These are phyloP conservation scores for Leucoagaricus sp. DNA, from an alignment of 1,284 basidiomycete species.

Conservation along the genomic window DNA sequence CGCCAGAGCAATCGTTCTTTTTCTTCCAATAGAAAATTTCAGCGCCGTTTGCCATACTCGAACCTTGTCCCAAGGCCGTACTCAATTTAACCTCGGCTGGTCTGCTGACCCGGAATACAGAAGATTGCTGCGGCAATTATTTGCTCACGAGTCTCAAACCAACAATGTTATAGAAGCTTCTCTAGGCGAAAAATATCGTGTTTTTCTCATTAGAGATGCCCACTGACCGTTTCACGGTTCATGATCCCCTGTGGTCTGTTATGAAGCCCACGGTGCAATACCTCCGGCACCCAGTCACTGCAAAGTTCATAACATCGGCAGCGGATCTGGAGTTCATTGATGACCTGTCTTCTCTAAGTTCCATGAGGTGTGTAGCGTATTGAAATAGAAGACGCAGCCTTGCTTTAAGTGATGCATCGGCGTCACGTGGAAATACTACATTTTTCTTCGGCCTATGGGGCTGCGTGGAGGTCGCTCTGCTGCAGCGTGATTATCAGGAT, in stretches of 20 bases:
- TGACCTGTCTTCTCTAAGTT: background rate
- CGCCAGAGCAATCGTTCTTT: background rate
- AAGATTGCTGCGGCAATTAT: background rate
- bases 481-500: background rate
- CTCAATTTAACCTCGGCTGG: background rate
- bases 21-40: constrained; percentile 7
- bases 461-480: background rate
- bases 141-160: background rate
- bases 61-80: background rate
- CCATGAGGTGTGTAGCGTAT: background rate
- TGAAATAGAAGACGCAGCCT: background rate
- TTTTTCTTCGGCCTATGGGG: background rate
- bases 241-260: background rate
- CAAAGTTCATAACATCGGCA: background rate
- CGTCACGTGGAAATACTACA: too few species aligned
- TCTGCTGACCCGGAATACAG: background rate
- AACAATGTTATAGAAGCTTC: background rate
- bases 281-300: background rate
- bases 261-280: background rate
- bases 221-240: background rate
- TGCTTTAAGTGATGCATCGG: background rate
- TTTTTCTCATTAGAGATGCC: background rate
- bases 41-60: background rate
- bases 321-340: background rate
- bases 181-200: background rate